A percentile compares a stretch with the other conserved stretches of the same genome.
phyloP scores from a whole-genome alignment of 768 basidiomycete genomes.

The Tephrocybe sp. region DNA sequence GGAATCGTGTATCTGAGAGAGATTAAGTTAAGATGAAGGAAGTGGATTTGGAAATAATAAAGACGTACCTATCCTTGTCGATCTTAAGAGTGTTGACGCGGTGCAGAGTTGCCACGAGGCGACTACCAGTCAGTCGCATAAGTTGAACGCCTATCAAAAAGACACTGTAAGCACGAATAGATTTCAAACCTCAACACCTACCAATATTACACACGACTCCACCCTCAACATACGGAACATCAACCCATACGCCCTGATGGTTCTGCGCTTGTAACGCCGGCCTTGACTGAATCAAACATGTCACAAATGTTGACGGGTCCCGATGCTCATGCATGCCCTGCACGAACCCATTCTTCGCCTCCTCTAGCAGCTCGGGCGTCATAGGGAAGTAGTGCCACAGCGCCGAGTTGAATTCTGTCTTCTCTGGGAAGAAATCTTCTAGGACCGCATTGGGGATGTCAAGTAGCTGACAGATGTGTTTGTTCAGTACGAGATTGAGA shows the following conservation, averaged over 20 bases:
- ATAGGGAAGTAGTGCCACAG: slow-evolving; percentile 29
- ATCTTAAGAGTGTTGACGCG: slow-evolving; percentile 30
- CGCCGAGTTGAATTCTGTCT: slow-evolving; percentile 25
- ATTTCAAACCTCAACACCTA: slow-evolving; percentile 3
- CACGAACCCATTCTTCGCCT: slow-evolving; percentile 23
- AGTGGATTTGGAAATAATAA: neutral
- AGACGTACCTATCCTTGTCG: slow-evolving; percentile 21
- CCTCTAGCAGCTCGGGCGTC: slow-evolving; percentile 16
- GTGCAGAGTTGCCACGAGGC: slow-evolving; percentile 26
- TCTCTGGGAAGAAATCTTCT: slow-evolving; percentile 22
- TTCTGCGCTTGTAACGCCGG: slow-evolving; percentile 27
- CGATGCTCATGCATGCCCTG: slow-evolving; percentile 30
- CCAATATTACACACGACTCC: slow-evolving; percentile 31
- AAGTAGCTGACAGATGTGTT: slow-evolving; percentile 25
- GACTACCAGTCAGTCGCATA: slow-evolving; percentile 25
- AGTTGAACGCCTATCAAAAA: slow-evolving; percentile 22
- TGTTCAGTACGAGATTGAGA: slow-evolving; percentile 25
- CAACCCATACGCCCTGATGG: slow-evolving; percentile 25
- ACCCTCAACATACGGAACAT: slow-evolving; percentile 25
- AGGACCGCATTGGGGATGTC: slow-evolving; percentile 18
- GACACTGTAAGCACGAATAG: neutral
- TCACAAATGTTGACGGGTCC: slow-evolving; percentile 28
- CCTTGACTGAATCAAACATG: slow-evolving; percentile 27
- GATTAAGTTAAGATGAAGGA: neutral
- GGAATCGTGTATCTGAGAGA: slow-evolving; percentile 23